Conservation (phyloP, 257 asterid species). For the Solanum peruvianum region DNA sequence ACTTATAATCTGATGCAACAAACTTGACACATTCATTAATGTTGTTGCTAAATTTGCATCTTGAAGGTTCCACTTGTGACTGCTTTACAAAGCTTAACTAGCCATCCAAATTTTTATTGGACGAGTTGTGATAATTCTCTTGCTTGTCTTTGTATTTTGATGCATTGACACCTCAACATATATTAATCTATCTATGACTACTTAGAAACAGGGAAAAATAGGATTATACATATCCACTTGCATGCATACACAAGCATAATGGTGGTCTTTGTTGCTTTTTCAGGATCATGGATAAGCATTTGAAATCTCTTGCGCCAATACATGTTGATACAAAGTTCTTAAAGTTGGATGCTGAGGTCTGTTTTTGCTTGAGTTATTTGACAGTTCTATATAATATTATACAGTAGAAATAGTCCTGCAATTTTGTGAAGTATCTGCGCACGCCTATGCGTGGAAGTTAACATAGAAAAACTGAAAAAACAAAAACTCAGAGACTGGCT, state of each 20-base stretch:
- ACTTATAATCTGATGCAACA: background rate
- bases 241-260: background rate
- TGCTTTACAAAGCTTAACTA: background rate
- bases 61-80: background rate
- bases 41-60: background rate
- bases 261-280: background rate
- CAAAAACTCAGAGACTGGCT: background rate
- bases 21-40: background rate
- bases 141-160: background rate
- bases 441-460: background rate
- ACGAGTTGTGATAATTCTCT: background rate
- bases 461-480: background rate
- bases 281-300: constrained; percentile 97
- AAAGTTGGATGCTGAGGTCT: constrained; percentile 93
- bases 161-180: background rate
- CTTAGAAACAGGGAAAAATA: background rate
- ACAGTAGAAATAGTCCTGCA: background rate
- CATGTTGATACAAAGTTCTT: constrained; percentile 67
- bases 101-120: background rate
- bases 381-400: background rate
- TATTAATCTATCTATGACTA: background rate
- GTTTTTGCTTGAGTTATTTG: constrained; percentile 13
- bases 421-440: background rate
- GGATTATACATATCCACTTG: background rate
- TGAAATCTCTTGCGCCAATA: constrained; percentile 71